Percentiles rank a stretch among this genome's conserved stretches.
Evolutionary conservation across 23 red algal genomes (phyloP).

Genomic region (Pyropia yezoensis): DNA sequence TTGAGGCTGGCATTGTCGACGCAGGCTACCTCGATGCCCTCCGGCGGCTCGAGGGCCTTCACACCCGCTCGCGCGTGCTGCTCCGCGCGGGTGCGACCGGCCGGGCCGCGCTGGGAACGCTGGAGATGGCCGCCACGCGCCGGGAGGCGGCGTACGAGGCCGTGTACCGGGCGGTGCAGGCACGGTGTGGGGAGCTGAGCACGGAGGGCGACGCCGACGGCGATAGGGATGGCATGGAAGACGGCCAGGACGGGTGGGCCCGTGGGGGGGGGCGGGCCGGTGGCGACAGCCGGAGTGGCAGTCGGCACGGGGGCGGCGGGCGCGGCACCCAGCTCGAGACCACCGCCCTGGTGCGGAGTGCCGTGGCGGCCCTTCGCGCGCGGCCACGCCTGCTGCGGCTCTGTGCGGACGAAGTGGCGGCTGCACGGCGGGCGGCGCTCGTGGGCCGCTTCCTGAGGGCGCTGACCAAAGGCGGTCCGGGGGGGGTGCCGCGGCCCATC

Average conservation of each 20-base stretch:
- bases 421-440: conserved; percentile 50
- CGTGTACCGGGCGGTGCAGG: conserved; percentile 67
- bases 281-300: too few relatives aligned
- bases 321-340: neutral
- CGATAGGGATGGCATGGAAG: conserved; percentile 53
- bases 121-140: conserved; percentile 70
- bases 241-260: conserved; percentile 24
- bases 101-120: conserved; percentile 32
- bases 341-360: conserved; percentile 36
- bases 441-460: conserved; percentile 65
- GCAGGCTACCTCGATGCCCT: conserved; percentile 42
- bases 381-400: conserved; percentile 52
- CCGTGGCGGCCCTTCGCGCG: conserved; percentile 50
- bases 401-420: conserved; percentile 68
- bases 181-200: conserved; percentile 46
- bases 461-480: conserved; percentile 52
- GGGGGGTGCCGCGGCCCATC: conserved; percentile 58
- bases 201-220: conserved; percentile 60
- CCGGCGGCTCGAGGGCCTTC: conserved; percentile 43
- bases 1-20: conserved; percentile 32
- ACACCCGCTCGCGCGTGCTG: conserved; percentile 28
- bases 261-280: neutral
- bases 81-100: conserved; percentile 23
- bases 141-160: conserved; percentile 77
- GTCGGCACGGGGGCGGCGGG: neutral